A percentile compares a stretch with the other conserved stretches of the same genome.
phyloP scores from a whole-genome alignment of 305 asterid genomes.

The Petunia hybrid region DNA sequence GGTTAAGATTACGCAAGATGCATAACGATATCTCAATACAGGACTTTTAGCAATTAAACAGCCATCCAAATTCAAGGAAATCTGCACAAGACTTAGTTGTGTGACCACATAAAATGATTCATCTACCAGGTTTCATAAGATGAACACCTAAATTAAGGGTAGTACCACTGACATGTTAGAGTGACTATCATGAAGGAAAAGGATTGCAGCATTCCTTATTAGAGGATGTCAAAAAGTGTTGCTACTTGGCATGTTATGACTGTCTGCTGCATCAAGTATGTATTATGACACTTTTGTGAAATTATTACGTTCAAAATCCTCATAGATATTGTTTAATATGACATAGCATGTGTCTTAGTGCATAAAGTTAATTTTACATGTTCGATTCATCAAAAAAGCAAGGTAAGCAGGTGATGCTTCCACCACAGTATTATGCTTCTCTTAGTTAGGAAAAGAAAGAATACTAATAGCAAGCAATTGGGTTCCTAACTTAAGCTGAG shows the following conservation, averaged over 20 bases:
- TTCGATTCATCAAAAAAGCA: neutral
- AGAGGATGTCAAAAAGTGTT: neutral
- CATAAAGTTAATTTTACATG: neutral
- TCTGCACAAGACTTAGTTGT: neutral
- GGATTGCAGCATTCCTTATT: neutral
- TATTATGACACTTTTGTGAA: neutral
- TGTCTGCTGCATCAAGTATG: neutral
- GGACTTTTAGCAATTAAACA: too few relatives aligned
- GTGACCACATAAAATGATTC: neutral
- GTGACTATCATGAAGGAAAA: slow-evolving; percentile 10
- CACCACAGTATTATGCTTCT: neutral
- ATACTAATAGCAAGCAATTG: neutral
- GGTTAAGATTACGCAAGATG: slow-evolving; percentile 4
- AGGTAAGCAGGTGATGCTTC: neutral
- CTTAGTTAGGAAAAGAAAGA: neutral
- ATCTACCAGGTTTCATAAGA: slow-evolving; percentile 7
- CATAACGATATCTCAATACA: slow-evolving; percentile 5
- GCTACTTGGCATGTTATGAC: neutral
- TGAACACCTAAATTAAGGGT: slow-evolving; percentile 17
- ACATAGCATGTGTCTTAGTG: neutral
- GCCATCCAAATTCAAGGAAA: neutral
- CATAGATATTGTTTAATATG: neutral
- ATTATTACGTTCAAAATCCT: neutral
- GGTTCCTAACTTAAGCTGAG: neutral
- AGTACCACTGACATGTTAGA: slow-evolving; percentile 19